Conservation (phyloP, 208 protist species). For the Naegleria fowleri region DNA sequence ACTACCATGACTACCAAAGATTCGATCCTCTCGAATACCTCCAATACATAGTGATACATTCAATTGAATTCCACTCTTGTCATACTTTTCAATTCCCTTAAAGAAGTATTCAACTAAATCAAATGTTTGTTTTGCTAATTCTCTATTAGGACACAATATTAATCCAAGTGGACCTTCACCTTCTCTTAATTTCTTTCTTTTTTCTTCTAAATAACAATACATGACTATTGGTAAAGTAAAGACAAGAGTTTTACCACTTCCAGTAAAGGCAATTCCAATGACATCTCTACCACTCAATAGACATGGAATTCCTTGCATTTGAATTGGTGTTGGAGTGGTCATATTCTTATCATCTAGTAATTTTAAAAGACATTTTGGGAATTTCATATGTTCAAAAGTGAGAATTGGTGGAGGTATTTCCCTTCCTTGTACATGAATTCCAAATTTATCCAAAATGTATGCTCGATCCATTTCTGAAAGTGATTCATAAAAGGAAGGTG, state of each 20-base stretch:
- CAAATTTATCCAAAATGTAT: neutral
- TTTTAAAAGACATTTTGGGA: conserved; percentile 58
- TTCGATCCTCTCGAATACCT: conserved; percentile 44
- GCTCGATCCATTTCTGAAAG: conserved; percentile 21
- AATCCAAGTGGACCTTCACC: conserved; percentile 70
- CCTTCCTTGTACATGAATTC: conserved; percentile 17
- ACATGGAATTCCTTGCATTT: conserved; percentile 65
- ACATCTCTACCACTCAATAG: conserved; percentile 76
- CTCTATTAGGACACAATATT: conserved; percentile 66
- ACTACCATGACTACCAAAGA: neutral
- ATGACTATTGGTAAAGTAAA: conserved; percentile 85
- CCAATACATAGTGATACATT: conserved; percentile 61
- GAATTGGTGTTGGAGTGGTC: conserved; percentile 64
- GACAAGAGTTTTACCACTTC: conserved; percentile 89
- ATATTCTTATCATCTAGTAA: conserved; percentile 53
- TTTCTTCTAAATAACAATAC: conserved; percentile 34
- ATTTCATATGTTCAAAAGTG: conserved; percentile 9
- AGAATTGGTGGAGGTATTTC: conserved; percentile 25
- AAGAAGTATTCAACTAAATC: conserved; percentile 46
- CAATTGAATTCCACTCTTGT: conserved; percentile 33
- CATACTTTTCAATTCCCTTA: conserved; percentile 23
- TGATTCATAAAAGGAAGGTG: neutral
- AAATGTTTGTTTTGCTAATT: conserved; percentile 71
- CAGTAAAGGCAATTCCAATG: conserved; percentile 84
- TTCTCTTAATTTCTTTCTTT: conserved; percentile 50